Conservation (phyloP, 2,329 filamentous ascomycete species). For the Verticillium nonalfalfae region DNA sequence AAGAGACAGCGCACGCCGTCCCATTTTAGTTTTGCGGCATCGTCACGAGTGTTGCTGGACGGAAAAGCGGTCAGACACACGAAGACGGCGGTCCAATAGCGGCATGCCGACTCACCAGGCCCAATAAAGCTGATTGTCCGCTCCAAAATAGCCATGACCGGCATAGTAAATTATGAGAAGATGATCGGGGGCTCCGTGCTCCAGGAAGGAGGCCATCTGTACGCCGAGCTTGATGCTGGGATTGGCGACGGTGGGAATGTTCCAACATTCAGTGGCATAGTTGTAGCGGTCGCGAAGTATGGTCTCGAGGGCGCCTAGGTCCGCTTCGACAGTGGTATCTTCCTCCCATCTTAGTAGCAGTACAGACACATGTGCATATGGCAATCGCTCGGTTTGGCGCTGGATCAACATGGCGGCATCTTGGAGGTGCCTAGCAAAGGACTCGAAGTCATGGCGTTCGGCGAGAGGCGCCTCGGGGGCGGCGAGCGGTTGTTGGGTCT, state of each 20-base stretch:
- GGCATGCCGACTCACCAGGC: slow-evolving; percentile 46
- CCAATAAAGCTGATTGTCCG: slow-evolving; percentile 59
- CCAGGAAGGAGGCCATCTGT: slow-evolving; percentile 53
- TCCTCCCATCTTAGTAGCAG: slow-evolving; percentile 58
- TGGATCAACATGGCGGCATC: slow-evolving; percentile 64
- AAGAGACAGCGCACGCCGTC: slow-evolving; percentile 55
- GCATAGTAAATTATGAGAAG: slow-evolving; percentile 60
- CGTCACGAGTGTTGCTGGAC: slow-evolving; percentile 47
- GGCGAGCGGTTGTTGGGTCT: slow-evolving; percentile 14
- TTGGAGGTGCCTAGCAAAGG: slow-evolving; percentile 60
- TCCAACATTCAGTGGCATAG: slow-evolving; percentile 54
- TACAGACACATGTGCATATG: slow-evolving; percentile 53
- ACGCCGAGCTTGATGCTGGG: slow-evolving; percentile 56
- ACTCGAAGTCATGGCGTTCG: slow-evolving; percentile 58
- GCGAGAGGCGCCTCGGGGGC: slow-evolving; percentile 32
- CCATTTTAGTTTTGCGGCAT: slow-evolving; percentile 58
- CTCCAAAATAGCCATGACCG: slow-evolving; percentile 52
- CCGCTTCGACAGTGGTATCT: slow-evolving; percentile 45
- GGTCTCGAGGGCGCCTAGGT: slow-evolving; percentile 48
- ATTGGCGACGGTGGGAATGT: slow-evolving; percentile 53
- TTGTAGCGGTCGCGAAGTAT: slow-evolving; percentile 55
- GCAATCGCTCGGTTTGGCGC: slow-evolving; percentile 51
- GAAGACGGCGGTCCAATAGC: neutral
- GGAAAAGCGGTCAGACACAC: slow-evolving; percentile 25
- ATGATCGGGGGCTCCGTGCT: slow-evolving; percentile 50